A percentile compares a stretch with the other conserved stretches of the same genome.
These are phyloP conservation scores for Delonix regia DNA, from an alignment of 306 rosid genomes.

Conservation along the genomic window DNA sequence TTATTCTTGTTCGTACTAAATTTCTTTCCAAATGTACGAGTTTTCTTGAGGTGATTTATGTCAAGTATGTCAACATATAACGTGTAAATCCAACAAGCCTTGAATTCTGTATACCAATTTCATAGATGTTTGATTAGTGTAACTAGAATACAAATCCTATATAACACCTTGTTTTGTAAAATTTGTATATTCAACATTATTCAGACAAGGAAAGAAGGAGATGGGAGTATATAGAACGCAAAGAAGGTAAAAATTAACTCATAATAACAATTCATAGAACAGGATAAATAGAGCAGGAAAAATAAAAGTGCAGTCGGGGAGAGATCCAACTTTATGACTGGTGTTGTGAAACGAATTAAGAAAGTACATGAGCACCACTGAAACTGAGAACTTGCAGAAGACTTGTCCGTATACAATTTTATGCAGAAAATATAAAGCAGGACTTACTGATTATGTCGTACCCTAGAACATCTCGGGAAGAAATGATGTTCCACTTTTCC, in stretches of 20 bases:
- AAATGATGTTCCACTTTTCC: conserved; percentile 27
- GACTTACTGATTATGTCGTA: conserved; percentile 31
- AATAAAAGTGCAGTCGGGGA: conserved; percentile 36
- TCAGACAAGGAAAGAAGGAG: background rate
- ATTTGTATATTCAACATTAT: background rate
- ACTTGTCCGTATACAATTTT: conserved; percentile 46
- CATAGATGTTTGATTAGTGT: background rate
- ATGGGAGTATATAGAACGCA: background rate
- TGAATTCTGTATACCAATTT: background rate
- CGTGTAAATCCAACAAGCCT: background rate
- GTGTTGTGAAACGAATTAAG: conserved; percentile 55
- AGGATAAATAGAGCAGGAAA: conserved; percentile 29
- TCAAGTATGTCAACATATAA: background rate
- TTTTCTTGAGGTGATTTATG: background rate
- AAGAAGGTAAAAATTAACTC: conserved; percentile 5
- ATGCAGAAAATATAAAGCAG: conserved; percentile 44
- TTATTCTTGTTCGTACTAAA: background rate
- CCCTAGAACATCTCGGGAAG: conserved; percentile 33
- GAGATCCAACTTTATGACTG: conserved; percentile 55
- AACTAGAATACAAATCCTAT: background rate
- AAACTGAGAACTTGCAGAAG: conserved; percentile 40
- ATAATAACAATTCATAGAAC: conserved; percentile 36
- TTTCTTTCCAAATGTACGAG: background rate
- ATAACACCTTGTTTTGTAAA: background rate
- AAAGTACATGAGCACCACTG: conserved; percentile 52